These are phyloP conservation scores for Asterionellopsis glacialis DNA, from an alignment of 108 stramenopile genomes.

Conservation along the genomic window DNA sequence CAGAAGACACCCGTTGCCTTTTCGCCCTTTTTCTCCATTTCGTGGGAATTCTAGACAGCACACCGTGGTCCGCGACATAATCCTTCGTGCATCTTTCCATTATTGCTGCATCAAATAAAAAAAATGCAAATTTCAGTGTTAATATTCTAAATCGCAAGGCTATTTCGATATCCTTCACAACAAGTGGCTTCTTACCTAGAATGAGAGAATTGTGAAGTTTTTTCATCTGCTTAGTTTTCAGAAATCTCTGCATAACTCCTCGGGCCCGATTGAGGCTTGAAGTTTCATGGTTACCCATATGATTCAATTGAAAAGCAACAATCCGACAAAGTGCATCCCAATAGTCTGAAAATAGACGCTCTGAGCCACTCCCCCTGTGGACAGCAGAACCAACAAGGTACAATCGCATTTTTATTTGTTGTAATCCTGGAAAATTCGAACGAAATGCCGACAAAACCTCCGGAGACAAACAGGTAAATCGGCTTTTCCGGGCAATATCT, in stretches of 20 bases:
- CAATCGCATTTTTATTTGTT: slow-evolving; percentile 21
- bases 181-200: slow-evolving; percentile 34
- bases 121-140: background rate
- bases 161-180: background rate
- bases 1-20: too few species aligned
- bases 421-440: background rate
- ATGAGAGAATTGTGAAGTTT: slow-evolving; percentile 75
- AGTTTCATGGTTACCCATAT: slow-evolving; percentile 20
- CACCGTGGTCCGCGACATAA: slow-evolving; percentile 7
- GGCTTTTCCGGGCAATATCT: too few species aligned
- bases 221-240: slow-evolving; percentile 55
- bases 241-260: slow-evolving; percentile 37
- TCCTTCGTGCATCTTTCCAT: slow-evolving; percentile 24
- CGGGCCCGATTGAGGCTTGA: slow-evolving; percentile 18
- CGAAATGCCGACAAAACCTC: too few species aligned
- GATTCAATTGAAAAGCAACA: slow-evolving; percentile 5
- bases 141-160: background rate
- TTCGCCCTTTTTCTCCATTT: slow-evolving; percentile 11
- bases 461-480: too few species aligned
- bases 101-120: slow-evolving; percentile 15
- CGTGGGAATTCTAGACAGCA: slow-evolving; percentile 9
- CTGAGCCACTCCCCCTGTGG: slow-evolving; percentile 37
- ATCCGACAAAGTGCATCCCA: slow-evolving; percentile 52
- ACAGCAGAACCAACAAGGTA: slow-evolving; percentile 21
- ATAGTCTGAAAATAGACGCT: slow-evolving; percentile 62